Evolutionary conservation across 441 rosid genomes (phyloP), one percentile per base, ranked within the genome.

Genomic region (Erodium chrysanthum): DNA sequence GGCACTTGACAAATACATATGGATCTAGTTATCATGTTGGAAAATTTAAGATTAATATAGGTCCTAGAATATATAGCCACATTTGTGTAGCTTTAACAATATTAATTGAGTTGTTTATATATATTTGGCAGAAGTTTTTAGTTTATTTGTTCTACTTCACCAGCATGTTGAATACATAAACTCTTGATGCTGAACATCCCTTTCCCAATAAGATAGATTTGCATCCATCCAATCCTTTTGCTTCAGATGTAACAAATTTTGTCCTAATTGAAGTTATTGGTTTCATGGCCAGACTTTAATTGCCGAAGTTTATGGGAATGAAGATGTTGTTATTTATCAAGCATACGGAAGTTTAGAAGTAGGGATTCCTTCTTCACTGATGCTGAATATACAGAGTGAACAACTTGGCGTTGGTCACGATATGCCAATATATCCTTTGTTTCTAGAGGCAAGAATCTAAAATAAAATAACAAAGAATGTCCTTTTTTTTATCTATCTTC

Each of bases 341-440:
- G 96, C 96, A 37, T 67, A 75, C 73, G 83, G 88, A 63, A 78
- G 61, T 76, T 82, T 85, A n/a, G 81, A 75, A 66, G 92, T 94
- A 58, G 98, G 86, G 71, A 68, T 91, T 78, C 98, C 97, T 74
- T 74, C 92, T 72, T 76, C 80, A 31, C 86, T 88, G 63, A 74
- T 79, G 64, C 78, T 94, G 77, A 73, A 79, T 75, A 85, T 76
- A 68, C 98, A 94, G 78, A 89, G 96, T 73, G 94, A 89, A 74
- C 86, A 84, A 65, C 85, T 94, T 79, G 91, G 87, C 69, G 85
- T 89, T 71, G 87, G 93, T 40, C 82, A 72, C 68, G 82, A 89
- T 73, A 79, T 88, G 88, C 90, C 92, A 74, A 72, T 91, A 80
- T 84, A 80, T 79, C 96, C 98, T 71, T 79, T 80, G 78, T 88